phyloP scores from a whole-genome alignment of 2,329 filamentous ascomycete genomes.

The Emergomyces orientalis region DNA sequence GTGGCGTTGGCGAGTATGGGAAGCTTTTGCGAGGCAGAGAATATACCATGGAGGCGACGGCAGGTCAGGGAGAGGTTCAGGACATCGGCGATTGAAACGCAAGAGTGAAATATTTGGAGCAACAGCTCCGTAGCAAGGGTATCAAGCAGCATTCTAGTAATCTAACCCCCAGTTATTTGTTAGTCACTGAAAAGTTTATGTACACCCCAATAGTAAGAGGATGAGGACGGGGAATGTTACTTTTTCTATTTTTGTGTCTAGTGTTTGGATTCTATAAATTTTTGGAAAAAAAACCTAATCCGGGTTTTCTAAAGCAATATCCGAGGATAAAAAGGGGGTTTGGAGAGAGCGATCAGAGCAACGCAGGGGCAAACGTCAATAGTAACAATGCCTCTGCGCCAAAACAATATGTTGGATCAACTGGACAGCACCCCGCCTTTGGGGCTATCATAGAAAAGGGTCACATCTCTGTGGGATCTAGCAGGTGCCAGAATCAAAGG shows the following conservation, averaged over 20 bases:
- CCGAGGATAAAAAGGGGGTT: background rate
- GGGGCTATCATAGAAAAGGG: conserved; percentile 20
- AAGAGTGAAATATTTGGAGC: conserved; percentile 47
- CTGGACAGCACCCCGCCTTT: conserved; percentile 26
- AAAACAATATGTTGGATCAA: conserved; percentile 9
- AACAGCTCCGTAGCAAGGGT: conserved; percentile 50
- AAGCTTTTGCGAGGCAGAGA: conserved; percentile 45
- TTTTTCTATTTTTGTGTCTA: conserved; percentile 1
- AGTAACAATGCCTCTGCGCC: conserved; percentile 10
- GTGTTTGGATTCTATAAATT: conserved; percentile 3
- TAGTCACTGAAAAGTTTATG: background rate
- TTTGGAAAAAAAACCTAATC: background rate
- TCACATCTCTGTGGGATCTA: conserved; percentile 14
- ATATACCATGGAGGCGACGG: conserved; percentile 46
- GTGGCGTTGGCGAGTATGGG: conserved; percentile 45
- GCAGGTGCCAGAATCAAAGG: conserved; percentile 5
- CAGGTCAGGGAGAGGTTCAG: conserved; percentile 47
- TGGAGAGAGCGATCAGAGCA: background rate
- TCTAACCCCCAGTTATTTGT: conserved; percentile 9
- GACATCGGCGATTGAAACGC: conserved; percentile 44
- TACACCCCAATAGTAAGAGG: background rate
- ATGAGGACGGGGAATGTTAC: background rate
- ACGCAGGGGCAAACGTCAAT: conserved; percentile 2
- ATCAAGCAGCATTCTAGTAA: conserved; percentile 43
- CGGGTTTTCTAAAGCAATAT: background rate